Percentiles rank a stretch among this genome's conserved stretches.
Conservation (phyloP, 1,284 basidiomycete genomes). For the Boletus semigastroideus region DNA sequence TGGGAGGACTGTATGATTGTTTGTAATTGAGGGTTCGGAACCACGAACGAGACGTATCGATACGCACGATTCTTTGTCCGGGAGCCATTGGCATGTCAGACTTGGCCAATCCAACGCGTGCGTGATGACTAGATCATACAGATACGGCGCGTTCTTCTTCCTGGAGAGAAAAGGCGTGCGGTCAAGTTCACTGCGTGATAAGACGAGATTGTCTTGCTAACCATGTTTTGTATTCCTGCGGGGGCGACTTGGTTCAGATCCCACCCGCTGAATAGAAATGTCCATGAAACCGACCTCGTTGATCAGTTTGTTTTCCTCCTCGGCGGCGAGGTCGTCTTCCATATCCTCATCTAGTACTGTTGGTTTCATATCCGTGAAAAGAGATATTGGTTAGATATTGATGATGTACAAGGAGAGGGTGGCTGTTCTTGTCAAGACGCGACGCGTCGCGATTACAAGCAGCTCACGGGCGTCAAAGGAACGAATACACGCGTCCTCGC, state of each 20-base stretch:
- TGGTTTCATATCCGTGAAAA: constrained; percentile 50
- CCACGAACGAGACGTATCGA: neutral
- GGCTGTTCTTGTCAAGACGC: neutral
- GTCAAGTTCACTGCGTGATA: constrained; percentile 6
- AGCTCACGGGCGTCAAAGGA: neutral
- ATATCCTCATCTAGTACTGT: constrained; percentile 63
- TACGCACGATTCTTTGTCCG: constrained; percentile 89
- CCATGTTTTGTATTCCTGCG: constrained; percentile 84
- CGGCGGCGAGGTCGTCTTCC: constrained; percentile 78
- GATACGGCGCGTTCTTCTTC: constrained; percentile 98
- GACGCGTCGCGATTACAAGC: neutral
- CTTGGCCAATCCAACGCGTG: constrained; percentile 99
- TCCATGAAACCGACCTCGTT: constrained; percentile 69
- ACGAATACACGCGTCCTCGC: neutral
- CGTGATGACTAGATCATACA: constrained; percentile 97
- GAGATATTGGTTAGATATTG: neutral
- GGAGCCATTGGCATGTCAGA: constrained; percentile 98
- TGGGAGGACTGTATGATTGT: constrained; percentile 57
- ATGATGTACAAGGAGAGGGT: neutral
- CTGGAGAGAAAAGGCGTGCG: constrained; percentile 38
- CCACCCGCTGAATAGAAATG: neutral
- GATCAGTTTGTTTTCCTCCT: constrained; percentile 88
- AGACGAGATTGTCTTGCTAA: constrained; percentile 30
- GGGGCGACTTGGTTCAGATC: constrained; percentile 14
- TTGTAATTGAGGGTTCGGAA: neutral